Evolutionary conservation across 202 grass and related monocot species (phyloP), one percentile per base, ranked within the genome.

Genomic region (Setaria viridis): DNA sequence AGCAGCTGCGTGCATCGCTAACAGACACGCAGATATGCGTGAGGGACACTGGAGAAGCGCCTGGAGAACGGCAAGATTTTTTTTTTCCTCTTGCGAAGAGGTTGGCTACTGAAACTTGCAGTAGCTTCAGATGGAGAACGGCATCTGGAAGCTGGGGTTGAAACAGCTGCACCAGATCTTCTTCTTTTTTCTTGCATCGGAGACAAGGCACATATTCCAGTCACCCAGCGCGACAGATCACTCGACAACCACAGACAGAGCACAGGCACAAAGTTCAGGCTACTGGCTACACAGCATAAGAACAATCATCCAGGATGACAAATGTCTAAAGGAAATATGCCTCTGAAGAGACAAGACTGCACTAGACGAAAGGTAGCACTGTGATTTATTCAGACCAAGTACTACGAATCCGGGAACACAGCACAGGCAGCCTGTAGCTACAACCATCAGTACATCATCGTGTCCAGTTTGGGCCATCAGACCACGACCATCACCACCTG

Each of bases 281-380:
- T 9, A 60, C 19, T 70, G 13, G 70, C 34, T 9, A 60, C 42
- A 43, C 43, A 43, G 20, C 84, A 43, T 49, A 74, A 66, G 34
- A 14, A 32, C 45, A 73, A 35, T 21, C 14, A 55, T 64, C 30
- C 65, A 57, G 19, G 37, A 15, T 53, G 3, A 32, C 66, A 86
- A 86, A 42, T 32, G 78, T 62, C 67, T 42, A 70, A 89, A 86
- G 77, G 69, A 86, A 48, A 48, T 30, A 81, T 39, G 59, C 77
- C 29, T 12, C 49, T 3, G 6, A 6, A 68, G 34, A 49, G 11
- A 34, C 62, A 12, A 74, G 48, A 42, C 10, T 4, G 45, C 10
- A 35, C 6, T 66, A 56, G 11, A 20, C 32, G n/a, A 8, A 16
- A 9, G 1, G 17, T 6, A 6, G 8, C 39, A 62, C 33, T 53